Conservation (phyloP, 352 stramenopile genomes). For the Globisporangium splendens region DNA sequence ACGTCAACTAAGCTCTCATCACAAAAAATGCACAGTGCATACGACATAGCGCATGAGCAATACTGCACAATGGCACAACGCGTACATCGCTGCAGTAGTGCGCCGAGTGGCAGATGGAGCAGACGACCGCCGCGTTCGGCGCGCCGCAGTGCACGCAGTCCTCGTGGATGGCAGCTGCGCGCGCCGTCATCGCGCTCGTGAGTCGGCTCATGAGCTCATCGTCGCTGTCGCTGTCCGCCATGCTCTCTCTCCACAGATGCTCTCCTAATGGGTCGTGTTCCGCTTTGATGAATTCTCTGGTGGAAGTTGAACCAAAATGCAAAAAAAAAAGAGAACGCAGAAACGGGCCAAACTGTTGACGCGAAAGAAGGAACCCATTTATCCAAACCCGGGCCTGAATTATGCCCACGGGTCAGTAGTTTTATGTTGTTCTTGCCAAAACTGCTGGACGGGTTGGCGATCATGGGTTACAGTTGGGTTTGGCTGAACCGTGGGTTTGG, state of each 20-base stretch:
- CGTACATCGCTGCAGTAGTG: conserved; percentile 73
- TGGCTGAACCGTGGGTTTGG: background rate
- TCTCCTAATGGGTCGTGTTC: background rate
- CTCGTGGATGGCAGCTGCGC: conserved; percentile 26
- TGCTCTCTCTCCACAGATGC: too few relatives aligned
- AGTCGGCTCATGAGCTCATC: conserved; percentile 84
- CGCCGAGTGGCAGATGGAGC: conserved; percentile 62
- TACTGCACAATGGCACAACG: too few relatives aligned
- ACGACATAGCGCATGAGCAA: conserved; percentile 4
- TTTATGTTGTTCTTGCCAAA: too few relatives aligned
- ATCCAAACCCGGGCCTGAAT: too few relatives aligned
- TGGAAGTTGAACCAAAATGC: too few relatives aligned
- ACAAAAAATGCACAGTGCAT: background rate
- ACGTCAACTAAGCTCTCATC: background rate
- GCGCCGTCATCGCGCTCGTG: conserved; percentile 33
- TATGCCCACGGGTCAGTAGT: too few relatives aligned
- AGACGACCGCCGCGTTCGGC: conserved; percentile 47
- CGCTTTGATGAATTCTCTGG: background rate
- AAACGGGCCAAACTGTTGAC: too few relatives aligned
- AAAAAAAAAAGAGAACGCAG: too few relatives aligned
- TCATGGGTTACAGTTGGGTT: background rate
- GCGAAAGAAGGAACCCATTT: too few relatives aligned
- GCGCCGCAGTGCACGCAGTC: conserved; percentile 75
- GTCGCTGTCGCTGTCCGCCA: conserved; percentile 83
- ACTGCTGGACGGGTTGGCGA: too few relatives aligned